Evolutionary conservation across 108 stramenopile genomes (phyloP), one percentile per base, ranked within the genome.

Genomic region (Fragilaria radians): DNA sequence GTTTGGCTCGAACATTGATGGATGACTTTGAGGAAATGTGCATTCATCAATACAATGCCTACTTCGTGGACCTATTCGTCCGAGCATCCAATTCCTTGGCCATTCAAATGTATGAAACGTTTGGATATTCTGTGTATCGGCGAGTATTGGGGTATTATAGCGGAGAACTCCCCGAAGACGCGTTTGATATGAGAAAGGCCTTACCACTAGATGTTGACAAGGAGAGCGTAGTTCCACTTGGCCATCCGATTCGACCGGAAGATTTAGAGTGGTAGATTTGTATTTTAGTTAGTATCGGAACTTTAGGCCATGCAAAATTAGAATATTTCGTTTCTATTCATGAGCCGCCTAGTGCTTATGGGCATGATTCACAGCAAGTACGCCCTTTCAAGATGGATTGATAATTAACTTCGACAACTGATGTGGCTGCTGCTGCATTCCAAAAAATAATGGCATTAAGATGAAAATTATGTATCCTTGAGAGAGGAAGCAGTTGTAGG

Each of bases 21-120:
- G 82, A 91, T 28, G 74, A 80, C 70, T 90, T 99, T 54, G 99
- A 99, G 67, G 23, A 56, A 18, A 63, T 81, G 24, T 87, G 91
- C 36, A 59, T 79, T 31, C 53, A 83, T 32, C 77, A 80, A 3
- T 88, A 91, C 62, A 75, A 90, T 73, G 94, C 89, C 32, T 96
- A 86, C 76, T 99, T 98, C 78, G 99, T 99, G 52, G 99, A 99
- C 66, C 76, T 99, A 52, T 99, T 98, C 69, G 97, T 99, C 24
- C 68, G 99, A 48, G 82, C 78, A 19, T 88, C 91, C 23, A 98
- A 98, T 75, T 54, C 68, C n/a, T 70, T 96, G 59, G 99, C 99
- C 11, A 95, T 97, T 55, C 58, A 65, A 17, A 98, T 99, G 97
- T 99, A 98, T 66, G 70, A 89, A 57, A 85, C 86, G 33, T 90